Evolutionary conservation across 768 basidiomycete genomes (phyloP), one percentile per base, ranked within the genome.

Genomic region (Aureoboletus auriporus): DNA sequence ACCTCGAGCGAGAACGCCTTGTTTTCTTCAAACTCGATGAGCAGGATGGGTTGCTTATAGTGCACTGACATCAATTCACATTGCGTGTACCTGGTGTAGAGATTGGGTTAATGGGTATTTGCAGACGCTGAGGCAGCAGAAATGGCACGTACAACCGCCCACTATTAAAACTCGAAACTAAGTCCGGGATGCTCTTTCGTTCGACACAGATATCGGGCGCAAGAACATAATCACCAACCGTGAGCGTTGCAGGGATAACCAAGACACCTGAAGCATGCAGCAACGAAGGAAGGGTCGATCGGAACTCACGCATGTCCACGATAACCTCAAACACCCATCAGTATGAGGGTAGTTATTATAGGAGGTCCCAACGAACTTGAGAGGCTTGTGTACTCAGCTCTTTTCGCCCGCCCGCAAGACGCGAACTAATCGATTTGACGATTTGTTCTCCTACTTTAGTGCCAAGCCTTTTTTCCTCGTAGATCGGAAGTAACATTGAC

Each of bases 1-100:
- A 89, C 93, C 69, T 93, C 88, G 10, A 98, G 75, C 0, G 89
- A 87, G 66, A 97, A 96, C 0, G 91, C 84, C 58, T 95, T 97
- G 66, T 96, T 89, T 70, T 98, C 93, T 63, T 98, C 95, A 53
- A 98, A 98, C 63, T 99, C 94, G 58, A 98, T 96, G 9, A 98
- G 74, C 13, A 99, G 73, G 44, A 99, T 76, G 0, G 95, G 94
- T 16, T 87, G 83, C 68, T 93, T 96, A 72, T 99, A 98, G 64
- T 97, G 89, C 13, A 85, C 86, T 0, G 89, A 93, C 95, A 99
- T 97, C 17, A 91, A 65, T 68, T 98, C 95, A 70, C 95, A 98
- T 62, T 99, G 96, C 0, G 93, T 89, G 64, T 95, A 96, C 51
- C 95, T 98, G 56, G 3, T 17, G 39, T 9, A 39, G 9, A 30